phyloP scores from a whole-genome alignment of 257 asterid species.

The Forsythia suspensa region DNA sequence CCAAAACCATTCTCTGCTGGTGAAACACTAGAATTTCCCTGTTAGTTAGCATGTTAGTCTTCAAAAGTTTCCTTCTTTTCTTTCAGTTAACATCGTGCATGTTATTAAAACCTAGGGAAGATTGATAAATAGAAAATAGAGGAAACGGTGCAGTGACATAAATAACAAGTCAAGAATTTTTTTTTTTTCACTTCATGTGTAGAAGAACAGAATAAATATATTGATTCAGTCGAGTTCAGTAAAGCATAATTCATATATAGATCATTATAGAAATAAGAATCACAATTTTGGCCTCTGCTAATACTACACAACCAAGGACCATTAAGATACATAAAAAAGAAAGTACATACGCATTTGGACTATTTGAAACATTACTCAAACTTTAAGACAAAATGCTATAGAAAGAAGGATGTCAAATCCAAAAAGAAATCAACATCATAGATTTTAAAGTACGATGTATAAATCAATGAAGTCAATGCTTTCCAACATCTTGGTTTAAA shows the following conservation, averaged over 20 bases:
- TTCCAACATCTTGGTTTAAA: background rate
- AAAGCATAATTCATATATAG: background rate
- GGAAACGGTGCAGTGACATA: background rate
- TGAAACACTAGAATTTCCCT: conserved; percentile 48
- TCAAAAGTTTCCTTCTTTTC: background rate
- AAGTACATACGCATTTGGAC: background rate
- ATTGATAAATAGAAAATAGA: background rate
- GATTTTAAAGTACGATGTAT: background rate
- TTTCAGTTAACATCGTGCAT: background rate
- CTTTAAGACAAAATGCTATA: background rate
- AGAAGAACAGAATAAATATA: background rate
- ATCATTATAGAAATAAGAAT: background rate
- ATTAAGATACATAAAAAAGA: background rate
- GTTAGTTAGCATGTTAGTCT: conserved; percentile 15
- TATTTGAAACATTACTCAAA: background rate
- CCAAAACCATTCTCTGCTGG: conserved; percentile 52
- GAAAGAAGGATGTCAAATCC: background rate
- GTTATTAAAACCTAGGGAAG: background rate
- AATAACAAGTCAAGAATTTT: background rate
- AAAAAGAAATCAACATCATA: background rate
- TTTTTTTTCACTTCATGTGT: background rate
- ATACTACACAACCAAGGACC: background rate
- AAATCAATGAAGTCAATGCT: background rate
- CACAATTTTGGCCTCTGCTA: background rate
- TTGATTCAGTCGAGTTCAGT: background rate